These are phyloP conservation scores for Mallotus repandus DNA, from an alignment of 441 rosid genomes.

Conservation along the genomic window DNA sequence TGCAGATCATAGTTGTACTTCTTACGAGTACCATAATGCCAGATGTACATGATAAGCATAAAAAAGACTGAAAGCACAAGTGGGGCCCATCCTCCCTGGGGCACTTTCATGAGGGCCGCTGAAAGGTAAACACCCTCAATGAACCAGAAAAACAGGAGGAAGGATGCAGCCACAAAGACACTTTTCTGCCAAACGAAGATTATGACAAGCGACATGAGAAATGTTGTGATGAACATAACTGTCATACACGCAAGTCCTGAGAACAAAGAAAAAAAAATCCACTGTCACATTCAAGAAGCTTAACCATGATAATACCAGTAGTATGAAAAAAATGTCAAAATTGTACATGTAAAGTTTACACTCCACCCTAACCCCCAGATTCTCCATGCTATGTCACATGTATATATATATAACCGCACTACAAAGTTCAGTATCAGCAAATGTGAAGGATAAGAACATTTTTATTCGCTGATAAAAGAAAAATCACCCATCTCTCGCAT, in stretches of 20 bases:
- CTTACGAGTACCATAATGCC: slow-evolving; percentile 88
- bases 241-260: slow-evolving; percentile 88
- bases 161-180: slow-evolving; percentile 48
- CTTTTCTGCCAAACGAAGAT: slow-evolving; percentile 72
- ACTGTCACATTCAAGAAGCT: slow-evolving; percentile 22
- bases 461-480: not conserved
- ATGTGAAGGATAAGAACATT: not conserved
- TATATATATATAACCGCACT: not conserved
- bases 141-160: slow-evolving; percentile 66
- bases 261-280: slow-evolving; percentile 16
- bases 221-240: slow-evolving; percentile 81
- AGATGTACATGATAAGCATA: slow-evolving; percentile 76
- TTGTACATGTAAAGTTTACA: too few species aligned
- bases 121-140: slow-evolving; percentile 80
- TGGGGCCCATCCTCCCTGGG: slow-evolving; percentile 93
- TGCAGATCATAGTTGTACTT: slow-evolving; percentile 87
- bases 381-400: not conserved
- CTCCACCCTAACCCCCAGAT: not conserved
- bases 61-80: slow-evolving; percentile 62
- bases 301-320: not conserved
- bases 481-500: not conserved
- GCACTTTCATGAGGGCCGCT: slow-evolving; percentile 70
- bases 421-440: not conserved
- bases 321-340: not conserved
- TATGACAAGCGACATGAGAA: slow-evolving; percentile 86